phyloP scores from a whole-genome alignment of 768 basidiomycete species.

The Mrakia hoshinonis region DNA sequence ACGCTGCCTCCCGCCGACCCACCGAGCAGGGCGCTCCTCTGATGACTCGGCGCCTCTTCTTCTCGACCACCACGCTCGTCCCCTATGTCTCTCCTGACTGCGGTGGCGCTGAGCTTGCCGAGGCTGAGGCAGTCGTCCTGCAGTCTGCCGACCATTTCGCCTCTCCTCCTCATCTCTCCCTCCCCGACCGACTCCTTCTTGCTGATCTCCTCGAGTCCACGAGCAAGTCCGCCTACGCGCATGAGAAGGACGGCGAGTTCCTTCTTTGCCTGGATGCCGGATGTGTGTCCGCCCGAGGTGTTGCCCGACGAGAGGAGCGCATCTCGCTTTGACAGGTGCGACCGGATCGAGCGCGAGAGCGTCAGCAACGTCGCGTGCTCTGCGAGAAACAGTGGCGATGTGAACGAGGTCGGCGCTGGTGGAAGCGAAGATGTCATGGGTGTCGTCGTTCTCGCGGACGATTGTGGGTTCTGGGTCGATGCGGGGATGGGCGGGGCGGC shows the following conservation, averaged over 20 bases:
- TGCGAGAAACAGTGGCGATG: slow-evolving; percentile 62
- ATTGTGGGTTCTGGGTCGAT: slow-evolving; percentile 21
- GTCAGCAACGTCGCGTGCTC: slow-evolving; percentile 73
- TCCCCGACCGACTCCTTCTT: slow-evolving; percentile 62
- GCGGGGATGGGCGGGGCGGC: slow-evolving; percentile 54
- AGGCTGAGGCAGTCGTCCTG: slow-evolving; percentile 56
- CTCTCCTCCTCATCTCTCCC: slow-evolving; percentile 83
- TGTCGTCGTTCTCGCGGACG: slow-evolving; percentile 23
- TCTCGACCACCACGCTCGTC: slow-evolving; percentile 30
- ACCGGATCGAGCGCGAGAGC: slow-evolving; percentile 68
- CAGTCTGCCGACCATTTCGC: slow-evolving; percentile 77
- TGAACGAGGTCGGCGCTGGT: not conserved
- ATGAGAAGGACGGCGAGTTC: slow-evolving; percentile 36
- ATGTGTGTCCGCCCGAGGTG: slow-evolving; percentile 48
- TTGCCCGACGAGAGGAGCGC: slow-evolving; percentile 45
- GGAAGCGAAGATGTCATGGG: slow-evolving; percentile 46
- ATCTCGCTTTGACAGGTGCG: slow-evolving; percentile 72
- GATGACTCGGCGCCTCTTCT: slow-evolving; percentile 47
- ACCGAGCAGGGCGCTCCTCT: slow-evolving; percentile 57
- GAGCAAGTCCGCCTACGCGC: slow-evolving; percentile 62
- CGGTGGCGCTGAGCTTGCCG: slow-evolving; percentile 16
- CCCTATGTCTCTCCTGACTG: slow-evolving; percentile 41
- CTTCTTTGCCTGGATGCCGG: slow-evolving; percentile 46
- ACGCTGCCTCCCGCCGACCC: slow-evolving; percentile 19
- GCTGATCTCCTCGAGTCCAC: slow-evolving; percentile 46